Conservation (phyloP, 2,329 filamentous ascomycete species). For the Cercospora sesami region DNA sequence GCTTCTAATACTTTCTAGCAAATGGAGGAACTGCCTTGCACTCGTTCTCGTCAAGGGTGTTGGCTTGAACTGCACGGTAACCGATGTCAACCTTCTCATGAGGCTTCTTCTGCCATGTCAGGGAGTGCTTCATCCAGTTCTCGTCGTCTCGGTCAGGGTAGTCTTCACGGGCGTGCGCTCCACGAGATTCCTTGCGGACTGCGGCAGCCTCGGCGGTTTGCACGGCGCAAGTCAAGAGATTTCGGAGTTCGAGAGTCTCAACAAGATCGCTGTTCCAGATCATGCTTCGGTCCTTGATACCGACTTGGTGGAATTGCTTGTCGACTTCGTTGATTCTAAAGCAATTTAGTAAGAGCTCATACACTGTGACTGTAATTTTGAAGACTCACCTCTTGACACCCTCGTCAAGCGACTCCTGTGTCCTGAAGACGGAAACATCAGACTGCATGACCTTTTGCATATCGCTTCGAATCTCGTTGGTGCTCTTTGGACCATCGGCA, state of each 20-base stretch:
- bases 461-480: conserved; percentile 79
- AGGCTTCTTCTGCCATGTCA: conserved; percentile 91
- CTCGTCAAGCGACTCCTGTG: conserved; percentile 88
- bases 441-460: conserved; percentile 99
- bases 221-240: conserved; percentile 90
- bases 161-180: conserved; percentile 95
- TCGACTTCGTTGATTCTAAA: conserved; percentile 75
- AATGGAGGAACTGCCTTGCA: conserved; percentile 96
- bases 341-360: conserved; percentile 21
- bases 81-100: conserved; percentile 82
- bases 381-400: conserved; percentile 68
- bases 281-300: conserved; percentile 98
- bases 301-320: conserved; percentile 73
- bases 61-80: conserved; percentile 79
- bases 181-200: conserved; percentile 94
- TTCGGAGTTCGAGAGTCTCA: conserved; percentile 92
- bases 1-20: conserved; percentile 80
- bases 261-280: conserved; percentile 99
- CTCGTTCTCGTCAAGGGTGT: conserved; percentile 90
- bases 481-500: conserved; percentile 80
- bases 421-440: conserved; percentile 95
- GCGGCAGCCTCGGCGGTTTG: conserved; percentile 91
- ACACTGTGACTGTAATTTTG: too few relatives aligned
- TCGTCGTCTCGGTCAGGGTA: conserved; percentile 91
- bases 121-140: conserved; percentile 99